A percentile compares a stretch with the other conserved stretches of the same genome.
phyloP scores from a whole-genome alignment of 2,329 filamentous ascomycete genomes.

The Nannizziopsis arthrosporioides region DNA sequence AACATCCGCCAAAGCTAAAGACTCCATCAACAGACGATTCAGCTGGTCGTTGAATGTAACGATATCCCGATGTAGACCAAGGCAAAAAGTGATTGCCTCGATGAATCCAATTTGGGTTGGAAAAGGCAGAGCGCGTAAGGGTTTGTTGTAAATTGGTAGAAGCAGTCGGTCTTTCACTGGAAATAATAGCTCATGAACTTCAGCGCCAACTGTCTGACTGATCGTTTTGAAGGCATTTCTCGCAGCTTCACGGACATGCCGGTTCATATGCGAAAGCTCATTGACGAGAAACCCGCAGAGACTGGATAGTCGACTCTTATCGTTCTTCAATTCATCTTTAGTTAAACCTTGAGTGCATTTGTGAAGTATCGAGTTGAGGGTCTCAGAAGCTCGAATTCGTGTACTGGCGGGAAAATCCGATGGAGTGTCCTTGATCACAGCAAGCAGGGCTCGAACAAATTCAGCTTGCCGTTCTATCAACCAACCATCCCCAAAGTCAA shows the following conservation, averaged over 20 bases:
- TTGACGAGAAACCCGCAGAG: constrained; percentile 77
- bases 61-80: constrained; percentile 78
- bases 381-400: constrained; percentile 67
- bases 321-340: constrained; percentile 64
- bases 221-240: constrained; percentile 71
- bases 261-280: constrained; percentile 91
- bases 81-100: constrained; percentile 90
- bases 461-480: constrained; percentile 71
- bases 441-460: constrained; percentile 81
- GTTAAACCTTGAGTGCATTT: constrained; percentile 67
- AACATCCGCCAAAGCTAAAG: constrained; percentile 82
- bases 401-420: constrained; percentile 86
- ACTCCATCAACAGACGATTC: constrained; percentile 83
- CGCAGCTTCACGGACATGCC: constrained; percentile 78
- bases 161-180: constrained; percentile 83
- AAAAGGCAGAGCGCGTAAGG: constrained; percentile 82
- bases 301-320: constrained; percentile 55
- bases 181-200: constrained; percentile 77
- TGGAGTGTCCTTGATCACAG: constrained; percentile 97
- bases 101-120: constrained; percentile 95
- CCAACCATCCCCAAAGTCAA: constrained; percentile 77
- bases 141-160: constrained; percentile 90
- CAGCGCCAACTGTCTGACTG: constrained; percentile 61
- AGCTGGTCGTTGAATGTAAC: constrained; percentile 85
- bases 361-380: constrained; percentile 65